Evolutionary conservation across 805 yeast genomes (phyloP).

Genomic region (Metschnikowia dekortorum): DNA sequence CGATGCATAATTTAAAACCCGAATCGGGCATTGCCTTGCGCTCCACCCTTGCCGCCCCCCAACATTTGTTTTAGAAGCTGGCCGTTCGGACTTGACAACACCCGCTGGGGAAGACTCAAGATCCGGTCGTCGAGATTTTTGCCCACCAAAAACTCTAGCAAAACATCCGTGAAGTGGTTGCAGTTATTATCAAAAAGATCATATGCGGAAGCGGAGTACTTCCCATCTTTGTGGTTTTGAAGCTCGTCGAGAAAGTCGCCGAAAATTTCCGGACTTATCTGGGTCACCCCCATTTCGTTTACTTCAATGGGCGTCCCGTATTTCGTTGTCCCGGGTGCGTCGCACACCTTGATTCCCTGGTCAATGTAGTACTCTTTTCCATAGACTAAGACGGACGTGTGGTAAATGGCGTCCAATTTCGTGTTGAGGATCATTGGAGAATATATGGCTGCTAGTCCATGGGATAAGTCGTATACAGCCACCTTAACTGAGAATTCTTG

Average conservation of each 20-base stretch:
- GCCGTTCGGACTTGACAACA: constrained; percentile 37
- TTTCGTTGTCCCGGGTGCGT: constrained; percentile 50
- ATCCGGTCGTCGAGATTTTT: constrained; percentile 51
- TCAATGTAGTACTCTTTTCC: constrained; percentile 58
- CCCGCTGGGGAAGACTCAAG: constrained; percentile 48
- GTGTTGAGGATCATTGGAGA: constrained; percentile 50
- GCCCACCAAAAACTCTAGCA: constrained; percentile 55
- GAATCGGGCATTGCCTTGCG: constrained; percentile 13
- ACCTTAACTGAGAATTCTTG: constrained; percentile 40
- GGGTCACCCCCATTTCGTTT: constrained; percentile 51
- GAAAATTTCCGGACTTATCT: constrained; percentile 47
- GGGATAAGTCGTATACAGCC: constrained; percentile 60
- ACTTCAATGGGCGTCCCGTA: constrained; percentile 56
- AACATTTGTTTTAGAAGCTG: constrained; percentile 31
- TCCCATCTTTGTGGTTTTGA: constrained; percentile 30
- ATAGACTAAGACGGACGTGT: constrained; percentile 54
- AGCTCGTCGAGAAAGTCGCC: constrained; percentile 52
- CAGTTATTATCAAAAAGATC: constrained; percentile 62
- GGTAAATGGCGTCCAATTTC: constrained; percentile 61
- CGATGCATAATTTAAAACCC: constrained; percentile 6
- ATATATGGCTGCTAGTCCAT: constrained; percentile 53
- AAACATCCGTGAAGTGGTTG: constrained; percentile 60
- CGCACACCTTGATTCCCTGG: constrained; percentile 44
- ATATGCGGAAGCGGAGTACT: constrained; percentile 46
- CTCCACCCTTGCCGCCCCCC: constrained; percentile 19